A percentile compares a stretch with the other conserved stretches of the same genome.
phyloP scores from a whole-genome alignment of 2,329 filamentous ascomycete genomes.

The Blumeriella jaapii region DNA sequence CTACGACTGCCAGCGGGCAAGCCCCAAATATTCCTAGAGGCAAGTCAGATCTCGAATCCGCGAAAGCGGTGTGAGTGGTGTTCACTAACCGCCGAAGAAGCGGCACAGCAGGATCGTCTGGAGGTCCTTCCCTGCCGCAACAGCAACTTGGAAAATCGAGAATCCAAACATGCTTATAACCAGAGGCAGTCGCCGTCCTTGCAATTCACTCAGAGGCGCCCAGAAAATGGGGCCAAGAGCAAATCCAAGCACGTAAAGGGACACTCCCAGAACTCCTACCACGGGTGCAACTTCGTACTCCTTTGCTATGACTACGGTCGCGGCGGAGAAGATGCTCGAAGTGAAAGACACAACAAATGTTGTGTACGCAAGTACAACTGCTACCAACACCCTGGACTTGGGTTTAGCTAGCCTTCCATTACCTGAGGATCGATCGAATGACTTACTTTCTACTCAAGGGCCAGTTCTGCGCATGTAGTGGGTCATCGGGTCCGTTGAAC shows the following conservation, averaged over 20 bases:
- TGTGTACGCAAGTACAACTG: slow-evolving; percentile 59
- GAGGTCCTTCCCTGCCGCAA: slow-evolving; percentile 54
- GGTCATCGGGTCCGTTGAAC: slow-evolving; percentile 75
- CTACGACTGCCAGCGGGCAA: slow-evolving; percentile 56
- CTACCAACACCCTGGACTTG: slow-evolving; percentile 50
- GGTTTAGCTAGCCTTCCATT: too few species aligned
- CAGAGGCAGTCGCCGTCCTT: slow-evolving; percentile 52
- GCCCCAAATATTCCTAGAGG: slow-evolving; percentile 48
- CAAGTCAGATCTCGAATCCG: slow-evolving; percentile 2
- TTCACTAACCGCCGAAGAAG: slow-evolving; percentile 55
- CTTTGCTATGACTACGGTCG: slow-evolving; percentile 43
- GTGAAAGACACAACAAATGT: slow-evolving; percentile 62
- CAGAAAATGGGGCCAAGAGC: slow-evolving; percentile 61
- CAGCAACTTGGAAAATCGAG: slow-evolving; percentile 53
- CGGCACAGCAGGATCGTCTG: slow-evolving; percentile 59
- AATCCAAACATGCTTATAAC: slow-evolving; percentile 56
- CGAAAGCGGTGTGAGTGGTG: background rate
- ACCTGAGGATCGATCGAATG: slow-evolving; percentile 13
- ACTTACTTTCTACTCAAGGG: slow-evolving; percentile 62
- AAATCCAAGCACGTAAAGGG: slow-evolving; percentile 60
- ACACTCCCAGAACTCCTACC: slow-evolving; percentile 53
- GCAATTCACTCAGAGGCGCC: slow-evolving; percentile 62
- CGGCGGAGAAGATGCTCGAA: slow-evolving; percentile 63
- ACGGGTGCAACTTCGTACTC: slow-evolving; percentile 50
- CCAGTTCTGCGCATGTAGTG: slow-evolving; percentile 84